Conservation (phyloP, 1,139 yeast species). For the Wickerhamiella infanticola region DNA sequence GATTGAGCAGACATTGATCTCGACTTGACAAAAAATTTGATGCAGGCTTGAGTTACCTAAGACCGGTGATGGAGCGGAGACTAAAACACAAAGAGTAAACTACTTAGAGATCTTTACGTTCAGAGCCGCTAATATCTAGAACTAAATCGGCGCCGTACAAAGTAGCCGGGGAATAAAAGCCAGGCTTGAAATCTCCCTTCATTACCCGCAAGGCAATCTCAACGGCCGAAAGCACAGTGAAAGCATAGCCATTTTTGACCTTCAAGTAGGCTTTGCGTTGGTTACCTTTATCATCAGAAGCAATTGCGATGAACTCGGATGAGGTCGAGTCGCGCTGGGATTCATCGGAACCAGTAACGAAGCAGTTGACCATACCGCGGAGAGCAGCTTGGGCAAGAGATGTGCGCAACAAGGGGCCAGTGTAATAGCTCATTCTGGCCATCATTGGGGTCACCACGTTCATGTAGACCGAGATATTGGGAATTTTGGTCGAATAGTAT, state of each 20-base stretch:
- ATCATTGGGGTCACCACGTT: neutral
- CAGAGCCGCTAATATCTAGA: neutral
- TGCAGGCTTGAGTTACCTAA: no score
- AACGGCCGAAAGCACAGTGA: neutral
- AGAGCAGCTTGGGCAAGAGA: neutral
- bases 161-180: neutral
- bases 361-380: neutral
- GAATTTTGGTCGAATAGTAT: neutral
- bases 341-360: neutral
- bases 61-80: no score
- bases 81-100: neutral
- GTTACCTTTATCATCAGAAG: neutral
- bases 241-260: neutral
- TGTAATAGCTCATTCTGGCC: neutral
- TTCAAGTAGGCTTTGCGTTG: neutral
- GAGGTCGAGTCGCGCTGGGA: neutral
- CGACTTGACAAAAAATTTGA: no score
- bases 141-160: neutral
- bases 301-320: neutral
- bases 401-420: neutral
- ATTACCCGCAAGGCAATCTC: neutral
- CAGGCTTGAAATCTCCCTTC: neutral
- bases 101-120: neutral
- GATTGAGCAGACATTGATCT: conserved; percentile 34
- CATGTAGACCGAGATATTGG: neutral